Evolutionary conservation across 805 yeast genomes (phyloP).

Genomic region (Lachancea sp.): DNA sequence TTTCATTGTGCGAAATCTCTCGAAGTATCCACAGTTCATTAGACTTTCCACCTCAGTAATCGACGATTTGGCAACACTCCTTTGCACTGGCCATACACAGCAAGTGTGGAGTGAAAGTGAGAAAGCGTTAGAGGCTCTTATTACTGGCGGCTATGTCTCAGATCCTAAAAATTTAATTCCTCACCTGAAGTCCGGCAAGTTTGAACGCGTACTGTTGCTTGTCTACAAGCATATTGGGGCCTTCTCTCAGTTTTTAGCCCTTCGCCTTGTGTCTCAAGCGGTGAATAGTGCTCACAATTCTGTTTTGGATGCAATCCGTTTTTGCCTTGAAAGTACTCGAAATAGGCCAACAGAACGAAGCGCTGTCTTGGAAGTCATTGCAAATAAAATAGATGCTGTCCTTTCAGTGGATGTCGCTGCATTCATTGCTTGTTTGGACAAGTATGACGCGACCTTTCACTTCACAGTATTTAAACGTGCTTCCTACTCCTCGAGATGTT

Average conservation of each 20-base stretch:
- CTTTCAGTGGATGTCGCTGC: conserved; percentile 7
- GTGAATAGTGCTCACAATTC: background rate
- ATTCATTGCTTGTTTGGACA: conserved; percentile 11
- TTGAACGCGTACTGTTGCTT: conserved; percentile 19
- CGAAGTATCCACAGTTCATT: conserved; percentile 81
- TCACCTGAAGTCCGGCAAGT: conserved; percentile 19
- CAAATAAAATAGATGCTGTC: conserved; percentile 12
- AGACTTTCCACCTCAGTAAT: conserved; percentile 58
- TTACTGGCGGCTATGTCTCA: conserved; percentile 60
- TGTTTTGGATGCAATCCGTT: background rate
- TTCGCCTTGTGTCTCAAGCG: conserved; percentile 9
- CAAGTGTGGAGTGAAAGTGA: conserved; percentile 53
- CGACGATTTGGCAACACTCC: conserved; percentile 39
- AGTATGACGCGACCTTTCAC: conserved; percentile 21
- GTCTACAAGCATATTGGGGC: conserved; percentile 17
- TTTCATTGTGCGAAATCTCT: conserved; percentile 72
- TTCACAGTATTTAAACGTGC: conserved; percentile 6
- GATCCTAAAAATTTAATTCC: conserved; percentile 40
- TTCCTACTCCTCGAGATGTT: conserved; percentile 8
- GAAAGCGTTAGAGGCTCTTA: conserved; percentile 63
- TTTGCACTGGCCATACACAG: conserved; percentile 40
- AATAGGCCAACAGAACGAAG: conserved; percentile 8
- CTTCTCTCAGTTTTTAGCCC: conserved; percentile 13
- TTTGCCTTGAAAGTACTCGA: conserved; percentile 6
- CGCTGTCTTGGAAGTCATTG: conserved; percentile 9